phyloP scores from a whole-genome alignment of 257 asterid genomes.

The Ilex aquifolium region DNA sequence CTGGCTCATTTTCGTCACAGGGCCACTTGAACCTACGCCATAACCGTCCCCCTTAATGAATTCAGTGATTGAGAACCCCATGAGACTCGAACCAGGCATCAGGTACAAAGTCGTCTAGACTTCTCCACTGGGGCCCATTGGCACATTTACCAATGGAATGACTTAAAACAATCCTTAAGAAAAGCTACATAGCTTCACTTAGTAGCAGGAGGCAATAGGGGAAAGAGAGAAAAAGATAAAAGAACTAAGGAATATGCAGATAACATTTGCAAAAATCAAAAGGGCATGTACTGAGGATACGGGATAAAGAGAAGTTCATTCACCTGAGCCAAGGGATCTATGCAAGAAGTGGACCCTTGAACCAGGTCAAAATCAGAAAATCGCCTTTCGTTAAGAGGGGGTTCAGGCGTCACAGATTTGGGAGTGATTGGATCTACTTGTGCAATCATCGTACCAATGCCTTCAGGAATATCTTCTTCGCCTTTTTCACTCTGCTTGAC shows the following conservation, averaged over 20 bases:
- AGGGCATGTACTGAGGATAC: not conserved
- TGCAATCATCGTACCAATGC: constrained; percentile 11
- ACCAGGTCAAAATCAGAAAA: constrained; percentile 16
- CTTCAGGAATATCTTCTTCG: constrained; percentile 47
- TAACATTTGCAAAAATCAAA: too few species aligned
- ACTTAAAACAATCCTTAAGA: not conserved
- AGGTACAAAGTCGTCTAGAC: too few species aligned
- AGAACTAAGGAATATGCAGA: not conserved
- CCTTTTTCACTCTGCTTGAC: constrained; percentile 42
- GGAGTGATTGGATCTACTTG: constrained; percentile 86
- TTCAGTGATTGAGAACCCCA: too few species aligned
- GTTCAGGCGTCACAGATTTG: constrained; percentile 66
- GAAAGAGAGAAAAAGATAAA: not conserved
- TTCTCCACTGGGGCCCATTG: too few species aligned
- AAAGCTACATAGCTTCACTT: not conserved
- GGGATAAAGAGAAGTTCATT: not conserved
- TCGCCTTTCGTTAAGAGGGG: constrained; percentile 45
- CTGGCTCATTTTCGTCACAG: too few species aligned
- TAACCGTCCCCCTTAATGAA: too few species aligned
- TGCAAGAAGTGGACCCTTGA: constrained; percentile 23
- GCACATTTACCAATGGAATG: not conserved
- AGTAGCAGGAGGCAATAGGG: not conserved
- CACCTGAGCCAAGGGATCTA: constrained; percentile 25
- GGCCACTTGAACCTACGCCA: too few species aligned
- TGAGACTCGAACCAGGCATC: too few species aligned